Base-by-base conservation (phyloP, 1,284 basidiomycete genomes). In the Albatrellus sp. region DNA sequence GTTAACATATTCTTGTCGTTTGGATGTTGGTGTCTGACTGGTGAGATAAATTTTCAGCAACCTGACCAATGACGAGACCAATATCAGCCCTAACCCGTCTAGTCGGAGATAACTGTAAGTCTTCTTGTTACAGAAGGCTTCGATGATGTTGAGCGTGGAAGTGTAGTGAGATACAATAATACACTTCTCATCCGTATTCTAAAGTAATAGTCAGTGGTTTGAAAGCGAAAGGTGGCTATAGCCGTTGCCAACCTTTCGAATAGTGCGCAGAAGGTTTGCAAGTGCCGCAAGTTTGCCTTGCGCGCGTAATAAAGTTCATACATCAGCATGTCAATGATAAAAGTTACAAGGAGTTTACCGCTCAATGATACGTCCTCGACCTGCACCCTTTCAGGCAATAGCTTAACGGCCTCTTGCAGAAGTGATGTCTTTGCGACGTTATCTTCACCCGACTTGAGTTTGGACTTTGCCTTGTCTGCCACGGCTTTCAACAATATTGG, bases 151-250 rank as follows among this genome's bases (percentile, higher is more conserved):
- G 44, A 99, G 75, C 1, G 94, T 96, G 2, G 85, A 81, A 0
- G 89, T 91, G 56, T 84, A 92, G 57, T 91, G 89, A 16, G 89
- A 92, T 19, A 93, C 89, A 39, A 97, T 64, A 33, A 96, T 84
- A 52, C 90, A 86, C 73, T 97, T 97, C 62, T 99, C 96, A 32
- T 87, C 79, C 0, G 89, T 93, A 34, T 71, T 67, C 69, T 80
- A 53, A 42, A 55, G 54, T 28, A 42, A 36, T 30, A 24, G 24
- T 24, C 3, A 24, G 24, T 24, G 24, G 3, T 4, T 24, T 3
- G 7, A 7, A 24, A 24, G 7, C 7, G 24, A 24, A 24, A 24
- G 7, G 7, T 24, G 24, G 24, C 3, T 4, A 24, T 24, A 24
- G n/a, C 24, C 24, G 24, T 3, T 7, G 24, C 24, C 7, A 53